A percentile compares a stretch with the other conserved stretches of the same genome.
These are phyloP conservation scores for Podosphaera xanthii DNA, from an alignment of 2,329 filamentous ascomycete genomes.

Conservation along the genomic window DNA sequence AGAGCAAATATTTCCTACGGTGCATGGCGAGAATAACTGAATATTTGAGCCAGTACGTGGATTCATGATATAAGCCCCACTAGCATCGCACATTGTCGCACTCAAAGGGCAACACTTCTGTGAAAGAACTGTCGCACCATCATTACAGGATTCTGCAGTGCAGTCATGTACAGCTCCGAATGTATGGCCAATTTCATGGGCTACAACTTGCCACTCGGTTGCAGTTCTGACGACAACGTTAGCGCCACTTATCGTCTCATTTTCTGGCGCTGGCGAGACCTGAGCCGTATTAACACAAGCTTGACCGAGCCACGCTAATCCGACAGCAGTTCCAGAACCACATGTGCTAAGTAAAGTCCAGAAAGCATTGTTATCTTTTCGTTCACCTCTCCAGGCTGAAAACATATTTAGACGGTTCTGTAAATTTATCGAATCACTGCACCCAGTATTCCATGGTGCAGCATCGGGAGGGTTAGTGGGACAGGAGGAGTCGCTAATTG, in stretches of 20 bases:
- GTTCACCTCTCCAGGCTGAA: constrained; percentile 64
- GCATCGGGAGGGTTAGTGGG: constrained; percentile 41
- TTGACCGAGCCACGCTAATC: constrained; percentile 81
- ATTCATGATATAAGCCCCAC: constrained; percentile 81
- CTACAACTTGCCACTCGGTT: constrained; percentile 86
- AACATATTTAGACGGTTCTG: constrained; percentile 66
- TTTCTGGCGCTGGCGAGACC: constrained; percentile 23
- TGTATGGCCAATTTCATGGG: constrained; percentile 82
- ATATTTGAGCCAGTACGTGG: constrained; percentile 58
- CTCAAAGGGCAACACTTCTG: constrained; percentile 65
- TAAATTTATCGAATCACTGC: constrained; percentile 39
- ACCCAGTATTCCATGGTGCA: constrained; percentile 68
- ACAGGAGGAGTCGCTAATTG: constrained; percentile 53
- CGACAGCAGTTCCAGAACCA: constrained; percentile 63
- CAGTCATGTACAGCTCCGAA: constrained; percentile 96
- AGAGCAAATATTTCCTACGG: constrained; percentile 81
- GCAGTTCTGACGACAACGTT: constrained; percentile 74
- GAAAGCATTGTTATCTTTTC: constrained; percentile 63
- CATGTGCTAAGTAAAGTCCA: constrained; percentile 63
- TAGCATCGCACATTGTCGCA: constrained; percentile 44
- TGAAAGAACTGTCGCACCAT: constrained; percentile 32
- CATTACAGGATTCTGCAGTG: constrained; percentile 38
- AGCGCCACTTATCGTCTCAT: constrained; percentile 58
- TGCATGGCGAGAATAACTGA: constrained; percentile 65
- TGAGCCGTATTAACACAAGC: constrained; percentile 44